Evolutionary conservation across 2,329 filamentous ascomycete species (phyloP).

Genomic region (Cladophialophora psammophila): DNA sequence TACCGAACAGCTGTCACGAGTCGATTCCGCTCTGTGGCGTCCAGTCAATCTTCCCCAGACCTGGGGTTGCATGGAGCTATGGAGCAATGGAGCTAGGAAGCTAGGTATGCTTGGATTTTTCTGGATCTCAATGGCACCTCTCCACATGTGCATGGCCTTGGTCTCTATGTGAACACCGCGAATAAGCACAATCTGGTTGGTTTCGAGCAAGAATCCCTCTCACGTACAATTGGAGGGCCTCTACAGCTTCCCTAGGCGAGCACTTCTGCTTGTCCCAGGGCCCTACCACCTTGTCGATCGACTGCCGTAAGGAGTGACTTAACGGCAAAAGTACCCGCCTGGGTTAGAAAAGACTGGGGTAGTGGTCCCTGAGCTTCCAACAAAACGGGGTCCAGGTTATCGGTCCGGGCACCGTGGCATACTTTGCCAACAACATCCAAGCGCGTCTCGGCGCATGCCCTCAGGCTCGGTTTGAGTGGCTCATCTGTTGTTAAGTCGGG

Average conservation of each 20-base stretch:
- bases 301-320: background rate
- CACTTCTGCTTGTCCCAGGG: background rate
- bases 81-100: background rate
- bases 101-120: background rate
- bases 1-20: conserved; percentile 11
- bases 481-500: background rate
- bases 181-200: background rate
- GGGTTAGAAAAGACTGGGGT: background rate
- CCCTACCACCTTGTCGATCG: background rate
- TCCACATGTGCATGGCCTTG: conserved; percentile 9
- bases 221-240: background rate
- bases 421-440: background rate
- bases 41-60: conserved; percentile 22
- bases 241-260: background rate
- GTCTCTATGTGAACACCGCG: background rate
- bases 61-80: conserved; percentile 9
- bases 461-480: background rate
- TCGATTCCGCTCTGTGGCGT: conserved; percentile 23
- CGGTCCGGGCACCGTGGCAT: background rate
- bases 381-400: background rate
- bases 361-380: background rate
- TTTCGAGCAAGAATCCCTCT: background rate
- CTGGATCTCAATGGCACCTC: background rate
- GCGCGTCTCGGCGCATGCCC: background rate
- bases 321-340: background rate